phyloP scores from a whole-genome alignment of 2,329 filamentous ascomycete species.

The Zymoseptoria crescenta region DNA sequence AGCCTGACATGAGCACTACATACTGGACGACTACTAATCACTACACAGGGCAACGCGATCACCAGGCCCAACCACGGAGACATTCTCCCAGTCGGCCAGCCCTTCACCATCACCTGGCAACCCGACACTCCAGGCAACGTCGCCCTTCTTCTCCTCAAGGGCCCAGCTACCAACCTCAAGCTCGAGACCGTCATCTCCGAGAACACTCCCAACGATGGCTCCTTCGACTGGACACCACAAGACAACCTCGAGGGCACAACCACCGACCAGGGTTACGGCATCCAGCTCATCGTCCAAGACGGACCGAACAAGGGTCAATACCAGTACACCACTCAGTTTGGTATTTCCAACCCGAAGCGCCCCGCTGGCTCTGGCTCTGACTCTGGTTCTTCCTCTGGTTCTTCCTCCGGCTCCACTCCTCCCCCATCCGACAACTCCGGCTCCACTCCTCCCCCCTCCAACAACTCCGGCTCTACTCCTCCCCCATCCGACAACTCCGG shows the following conservation, averaged over 20 bases:
- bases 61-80: conserved; percentile 43
- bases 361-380: conserved; percentile 18
- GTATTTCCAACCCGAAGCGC: conserved; percentile 42
- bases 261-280: conserved; percentile 49
- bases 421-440: conserved; percentile 10
- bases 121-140: conserved; percentile 43
- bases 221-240: conserved; percentile 48
- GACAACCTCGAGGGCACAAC: conserved; percentile 36
- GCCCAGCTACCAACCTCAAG: conserved; percentile 48
- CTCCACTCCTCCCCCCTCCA: conserved; percentile 3
- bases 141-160: conserved; percentile 53
- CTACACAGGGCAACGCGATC: conserved; percentile 47
- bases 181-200: conserved; percentile 46
- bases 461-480: conserved; percentile 4
- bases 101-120: conserved; percentile 53
- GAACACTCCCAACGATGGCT: conserved; percentile 47
- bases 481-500: conserved; percentile 5
- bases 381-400: conserved; percentile 6
- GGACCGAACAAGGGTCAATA: conserved; percentile 43
- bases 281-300: conserved; percentile 53
- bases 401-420: conserved; percentile 1
- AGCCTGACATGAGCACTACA: neutral
- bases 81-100: conserved; percentile 48
- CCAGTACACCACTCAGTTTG: conserved; percentile 53
- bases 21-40: conserved; percentile 1